Conservation (phyloP, 768 basidiomycete genomes). For the Pulveroboletus ravenelii region DNA sequence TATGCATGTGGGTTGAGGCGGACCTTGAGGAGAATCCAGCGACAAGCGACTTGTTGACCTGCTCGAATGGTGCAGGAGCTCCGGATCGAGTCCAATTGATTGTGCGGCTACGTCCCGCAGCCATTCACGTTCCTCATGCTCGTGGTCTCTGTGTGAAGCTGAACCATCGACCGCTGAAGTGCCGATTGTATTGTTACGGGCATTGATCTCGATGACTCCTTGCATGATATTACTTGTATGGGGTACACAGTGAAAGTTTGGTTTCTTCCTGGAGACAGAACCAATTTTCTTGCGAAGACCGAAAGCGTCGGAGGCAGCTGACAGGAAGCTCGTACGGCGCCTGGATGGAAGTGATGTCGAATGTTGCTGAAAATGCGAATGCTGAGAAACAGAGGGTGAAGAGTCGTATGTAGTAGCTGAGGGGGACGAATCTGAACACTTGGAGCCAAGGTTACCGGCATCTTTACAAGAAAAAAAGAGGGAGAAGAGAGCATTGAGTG, state of each 20-base stretch:
- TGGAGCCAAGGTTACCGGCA: conserved; percentile 12
- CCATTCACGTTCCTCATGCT: conserved; percentile 71
- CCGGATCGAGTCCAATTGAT: conserved; percentile 63
- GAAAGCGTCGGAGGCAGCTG: conserved; percentile 50
- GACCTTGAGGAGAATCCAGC: conserved; percentile 16
- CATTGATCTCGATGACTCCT: conserved; percentile 70
- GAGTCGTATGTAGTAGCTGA: conserved; percentile 10
- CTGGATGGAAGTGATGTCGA: conserved; percentile 24
- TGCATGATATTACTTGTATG: conserved; percentile 46
- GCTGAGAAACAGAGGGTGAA: conserved; percentile 3
- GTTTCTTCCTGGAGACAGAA: conserved; percentile 36
- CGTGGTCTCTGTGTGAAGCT: conserved; percentile 39
- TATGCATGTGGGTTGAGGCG: conserved; percentile 5
- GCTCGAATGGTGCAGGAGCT: conserved; percentile 39
- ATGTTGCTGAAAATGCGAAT: conserved; percentile 3
- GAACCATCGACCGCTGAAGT: conserved; percentile 23
- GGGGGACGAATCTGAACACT: conserved; percentile 12
- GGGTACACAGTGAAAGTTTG: conserved; percentile 21
- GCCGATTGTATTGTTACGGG: conserved; percentile 28
- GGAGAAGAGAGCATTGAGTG: neutral
- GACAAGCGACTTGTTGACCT: conserved; percentile 11
- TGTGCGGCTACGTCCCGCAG: conserved; percentile 72
- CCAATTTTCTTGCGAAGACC: conserved; percentile 42
- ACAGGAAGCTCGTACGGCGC: conserved; percentile 44
- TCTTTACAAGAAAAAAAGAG: conserved; percentile 8